These are phyloP conservation scores for Murraya paniculata DNA, from an alignment of 345 rosid genomes.

Conservation along the genomic window DNA sequence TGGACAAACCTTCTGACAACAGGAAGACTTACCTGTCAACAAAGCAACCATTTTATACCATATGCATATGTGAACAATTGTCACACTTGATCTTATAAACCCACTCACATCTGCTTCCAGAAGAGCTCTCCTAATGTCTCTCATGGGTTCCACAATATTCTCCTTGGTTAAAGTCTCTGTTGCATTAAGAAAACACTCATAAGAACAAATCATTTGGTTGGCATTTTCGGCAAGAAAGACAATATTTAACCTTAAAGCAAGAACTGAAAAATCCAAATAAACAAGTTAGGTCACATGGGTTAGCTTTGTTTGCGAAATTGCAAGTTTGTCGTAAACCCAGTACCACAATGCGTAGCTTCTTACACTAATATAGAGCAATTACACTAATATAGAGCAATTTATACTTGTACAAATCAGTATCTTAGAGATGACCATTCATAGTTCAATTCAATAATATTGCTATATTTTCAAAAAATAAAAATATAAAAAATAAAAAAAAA, in stretches of 20 bases:
- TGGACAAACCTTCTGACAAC: slow-evolving; percentile 96
- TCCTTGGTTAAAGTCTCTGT: slow-evolving; percentile 92
- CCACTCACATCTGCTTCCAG: slow-evolving; percentile 95
- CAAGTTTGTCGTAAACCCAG: too few relatives aligned
- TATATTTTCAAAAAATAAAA: background rate
- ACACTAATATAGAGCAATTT: background rate
- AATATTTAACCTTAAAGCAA: background rate
- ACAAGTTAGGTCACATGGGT: background rate
- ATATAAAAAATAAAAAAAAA: background rate
- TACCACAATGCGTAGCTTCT: background rate
- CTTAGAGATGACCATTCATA: background rate
- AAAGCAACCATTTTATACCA: slow-evolving; percentile 12
- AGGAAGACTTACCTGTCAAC: slow-evolving; percentile 89
- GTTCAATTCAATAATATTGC: background rate
- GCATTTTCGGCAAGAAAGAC: background rate
- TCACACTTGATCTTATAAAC: slow-evolving; percentile 6
- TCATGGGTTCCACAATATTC: slow-evolving; percentile 93
- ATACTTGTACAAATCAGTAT: background rate
- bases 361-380: background rate
- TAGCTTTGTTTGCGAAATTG: too few relatives aligned
- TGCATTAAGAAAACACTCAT: slow-evolving; percentile 23
- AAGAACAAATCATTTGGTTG: background rate
- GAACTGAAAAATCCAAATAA: background rate
- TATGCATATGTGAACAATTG: background rate
- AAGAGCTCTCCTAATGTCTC: slow-evolving; percentile 94